These are phyloP conservation scores for Thraustotheca clavata DNA, from an alignment of 352 stramenopile species.

Conservation along the genomic window DNA sequence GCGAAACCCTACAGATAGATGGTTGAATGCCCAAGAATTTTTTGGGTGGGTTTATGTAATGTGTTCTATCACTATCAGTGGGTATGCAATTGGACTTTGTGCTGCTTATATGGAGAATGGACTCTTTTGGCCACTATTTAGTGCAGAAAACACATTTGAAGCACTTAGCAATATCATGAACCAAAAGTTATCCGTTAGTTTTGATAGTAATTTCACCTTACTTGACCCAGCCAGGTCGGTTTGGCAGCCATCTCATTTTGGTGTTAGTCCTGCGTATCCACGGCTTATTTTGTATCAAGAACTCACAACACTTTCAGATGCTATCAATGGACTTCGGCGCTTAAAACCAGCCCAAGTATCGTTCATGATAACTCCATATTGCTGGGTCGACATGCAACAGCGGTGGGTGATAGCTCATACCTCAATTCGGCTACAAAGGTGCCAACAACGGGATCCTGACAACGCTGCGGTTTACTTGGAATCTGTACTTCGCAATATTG, in stretches of 20 bases:
- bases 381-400: conserved; percentile 11
- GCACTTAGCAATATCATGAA: background rate
- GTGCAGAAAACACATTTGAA: background rate
- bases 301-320: background rate
- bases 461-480: conserved; percentile 14
- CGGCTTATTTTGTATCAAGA: background rate
- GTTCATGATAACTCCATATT: conserved; percentile 8
- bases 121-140: background rate
- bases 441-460: background rate
- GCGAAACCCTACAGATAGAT: background rate
- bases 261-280: background rate
- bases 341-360: background rate
- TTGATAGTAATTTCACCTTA: background rate
- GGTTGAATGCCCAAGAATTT: background rate
- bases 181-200: too few relatives aligned
- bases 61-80: background rate
- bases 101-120: background rate
- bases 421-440: background rate
- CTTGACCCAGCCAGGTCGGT: background rate
- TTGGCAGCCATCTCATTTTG: background rate
- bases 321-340: background rate
- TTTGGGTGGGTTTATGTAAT: background rate
- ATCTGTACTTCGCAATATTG: background rate
- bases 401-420: conserved; percentile 5
- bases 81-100: background rate